Evolutionary conservation across 108 stramenopile genomes (phyloP), one percentile per base, ranked within the genome.

Genomic region (Cyclotella sp.): DNA sequence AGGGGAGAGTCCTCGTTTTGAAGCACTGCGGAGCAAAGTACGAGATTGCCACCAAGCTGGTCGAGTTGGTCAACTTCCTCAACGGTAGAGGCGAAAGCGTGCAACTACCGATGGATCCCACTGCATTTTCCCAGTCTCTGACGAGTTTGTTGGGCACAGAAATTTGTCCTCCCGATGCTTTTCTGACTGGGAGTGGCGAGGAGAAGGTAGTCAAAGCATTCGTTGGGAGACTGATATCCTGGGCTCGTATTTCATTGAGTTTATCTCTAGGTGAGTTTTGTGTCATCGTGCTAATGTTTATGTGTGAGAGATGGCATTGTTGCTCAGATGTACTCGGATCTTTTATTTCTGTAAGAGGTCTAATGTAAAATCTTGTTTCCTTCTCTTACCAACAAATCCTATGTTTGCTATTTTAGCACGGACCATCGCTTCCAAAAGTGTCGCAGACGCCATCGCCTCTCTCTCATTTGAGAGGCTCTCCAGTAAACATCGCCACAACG

Each of bases 391-490:
- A n/a, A 3, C 9, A 26, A 27, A 58, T 58, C 55, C 13, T 58
- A 14, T 24, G 3, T n/a, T 0, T 13, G 11, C 10, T 41, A 13
- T 40, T 40, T 39, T 3, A 59, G 70, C 74, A 30, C 73, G 62
- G 43, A 52, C 69, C 11, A 52, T 74, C 21, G 46, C 70, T 27
- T 74, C 81, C 70, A 82, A 66, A 52, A 43, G 43, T 22, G 76
- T 71, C 30, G 14, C 72, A 13, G 85, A 86, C 44, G 62, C 77
- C 19, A 67, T 86, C 15, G 83, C 87, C 29, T 70, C 85, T 15
- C 80, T 88, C 44, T 84, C 87, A 12, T 65, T 58, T 27, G 87
- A 88, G 44, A 65, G 83, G 6, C 46, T 65, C 22, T 65, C 64
- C 21, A 58, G 8, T 19, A 51, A 51, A 19, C 19, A 58, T 58